Base-by-base conservation (phyloP, 2,329 filamentous ascomycete genomes). In the Talaromyces sp. region DNA sequence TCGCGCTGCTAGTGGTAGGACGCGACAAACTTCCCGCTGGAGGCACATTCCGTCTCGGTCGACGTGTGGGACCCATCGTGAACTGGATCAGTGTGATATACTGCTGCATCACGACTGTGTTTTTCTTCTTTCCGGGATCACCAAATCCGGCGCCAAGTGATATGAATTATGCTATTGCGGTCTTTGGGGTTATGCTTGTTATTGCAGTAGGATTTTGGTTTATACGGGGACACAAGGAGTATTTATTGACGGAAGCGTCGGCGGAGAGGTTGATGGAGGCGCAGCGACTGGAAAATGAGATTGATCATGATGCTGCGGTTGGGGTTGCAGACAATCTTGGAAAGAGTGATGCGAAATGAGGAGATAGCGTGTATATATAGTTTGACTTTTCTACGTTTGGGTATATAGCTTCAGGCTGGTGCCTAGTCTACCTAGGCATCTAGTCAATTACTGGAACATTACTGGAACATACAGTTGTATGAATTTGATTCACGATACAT, bases 121-220 rank as follows among this genome's bases (percentile, higher is more conserved):
- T 86, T 72, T 86, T 85, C 78, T 83, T 86, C 70, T 86, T 86
- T 68, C 84, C 84, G 0, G 73, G 73, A 0, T 66, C 64, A 0
- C 84, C 84, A 0, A 79, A 79, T 65, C 84, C 84, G 0, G 67
- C 78, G 0, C 71, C 76, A 0, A 73, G 74, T n/a, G 82, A 86
- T 66, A 86, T 86, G 84, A 86, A 86, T 71, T 86, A 82, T 69
- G 84, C 84, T 6, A 85, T 86, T 68, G 84, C 81, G 0, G 84
- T 86, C 0, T 86, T 86, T 68, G 84, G 82, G 1, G 78, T 85
- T 25, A 84, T 86, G 83, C 67, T 86, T 61, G 74, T 84, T 2
- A 76, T 85, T 8, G 77, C 83, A 0, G 45, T 84, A 1, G 76
- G 73, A 0, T 86, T 85, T 66, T 86, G 84, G 83, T 73, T 85